Evolutionary conservation across 345 rosid species (phyloP), one percentile per base, ranked within the genome.

Genomic region (Noccaea caerulescens): DNA sequence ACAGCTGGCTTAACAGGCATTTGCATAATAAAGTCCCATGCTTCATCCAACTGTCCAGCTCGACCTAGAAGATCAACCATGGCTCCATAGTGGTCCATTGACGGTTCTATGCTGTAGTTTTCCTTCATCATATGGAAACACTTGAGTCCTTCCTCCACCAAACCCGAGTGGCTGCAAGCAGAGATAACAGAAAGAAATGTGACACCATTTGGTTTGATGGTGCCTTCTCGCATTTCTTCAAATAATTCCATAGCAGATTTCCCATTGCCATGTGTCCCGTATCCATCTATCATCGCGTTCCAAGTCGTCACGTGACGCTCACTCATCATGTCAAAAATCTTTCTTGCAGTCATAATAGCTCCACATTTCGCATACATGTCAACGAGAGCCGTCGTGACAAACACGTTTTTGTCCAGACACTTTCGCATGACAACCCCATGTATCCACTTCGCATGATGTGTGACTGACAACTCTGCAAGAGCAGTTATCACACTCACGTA

Each of bases 311-410:
- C 90, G 54, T 83, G 88, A 71, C 81, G 77, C 63, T 81, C 82
- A 3, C 82, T 64, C 87, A 92, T 87, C 83, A 75, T 68, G 60
- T 86, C 79, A 54, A 92, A 89, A 58, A 89, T 81, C 70, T 61
- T 77, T 76, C 87, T 77, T 38, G 98, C 94, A 8, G 82, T 82
- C 45, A 57, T 72, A 65, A 89, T 63, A 27, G 82, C 88, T 65
- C 98, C 98, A 76, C 98, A 92, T 73, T 89, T 89, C 7, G 86
- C 87, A 59, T 92, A 92, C 98, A 89, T 82, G 81, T 92, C 94
- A 25, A 92, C 68, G 13, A 92, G 82, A 73, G 94, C 88, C 7
- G 98, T 92, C 44, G 83, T 76, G 38, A 89, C 89, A 20, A 79
- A 87, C 58, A 87, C 73, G 58, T 87, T 82, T 32, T 62, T 79